A percentile compares a stretch with the other conserved stretches of the same genome.
phyloP scores from a whole-genome alignment of 2,329 filamentous ascomycete genomes.

The Pleurostoma richardsiae region DNA sequence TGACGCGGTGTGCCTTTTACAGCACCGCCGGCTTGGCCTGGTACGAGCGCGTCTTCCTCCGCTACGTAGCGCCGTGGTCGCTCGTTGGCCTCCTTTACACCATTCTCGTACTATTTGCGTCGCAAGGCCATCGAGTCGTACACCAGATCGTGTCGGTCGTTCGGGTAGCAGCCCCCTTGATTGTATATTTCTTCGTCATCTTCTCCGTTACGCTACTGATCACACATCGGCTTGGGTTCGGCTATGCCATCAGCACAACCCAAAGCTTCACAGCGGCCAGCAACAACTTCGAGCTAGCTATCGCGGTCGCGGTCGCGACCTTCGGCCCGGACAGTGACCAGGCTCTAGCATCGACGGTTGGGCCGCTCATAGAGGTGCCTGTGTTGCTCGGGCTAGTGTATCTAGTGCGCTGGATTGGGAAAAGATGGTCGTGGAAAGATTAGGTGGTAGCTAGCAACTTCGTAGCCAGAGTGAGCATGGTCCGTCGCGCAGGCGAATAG shows the following conservation, averaged over 20 bases:
- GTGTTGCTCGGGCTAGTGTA: constrained; percentile 76
- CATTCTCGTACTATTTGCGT: constrained; percentile 80
- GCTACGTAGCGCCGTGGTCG: constrained; percentile 65
- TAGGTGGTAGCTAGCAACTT: no score
- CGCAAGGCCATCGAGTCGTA: constrained; percentile 71
- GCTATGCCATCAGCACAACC: constrained; percentile 64
- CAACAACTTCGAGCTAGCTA: constrained; percentile 91
- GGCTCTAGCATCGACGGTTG: constrained; percentile 77
- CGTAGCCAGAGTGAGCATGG: no score
- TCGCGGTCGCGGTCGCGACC: constrained; percentile 78
- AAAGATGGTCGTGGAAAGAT: constrained; percentile 47
- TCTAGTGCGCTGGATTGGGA: constrained; percentile 56
- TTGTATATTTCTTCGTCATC: constrained; percentile 75
- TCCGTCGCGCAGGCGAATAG: no score
- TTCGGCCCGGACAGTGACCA: constrained; percentile 76
- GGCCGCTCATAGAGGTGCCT: constrained; percentile 81
- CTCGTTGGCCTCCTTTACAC: constrained; percentile 83
- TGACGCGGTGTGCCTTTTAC: constrained; percentile 64
- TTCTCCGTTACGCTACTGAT: constrained; percentile 66
- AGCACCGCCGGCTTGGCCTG: constrained; percentile 46
- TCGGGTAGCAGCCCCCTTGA: constrained; percentile 71
- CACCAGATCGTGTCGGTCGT: constrained; percentile 80
- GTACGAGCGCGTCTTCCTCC: constrained; percentile 69
- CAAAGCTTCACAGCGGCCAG: constrained; percentile 88
- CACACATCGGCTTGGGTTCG: constrained; percentile 63